phyloP scores from a whole-genome alignment of 2,329 filamentous ascomycete genomes.

The Decorospora gaudefroyi region DNA sequence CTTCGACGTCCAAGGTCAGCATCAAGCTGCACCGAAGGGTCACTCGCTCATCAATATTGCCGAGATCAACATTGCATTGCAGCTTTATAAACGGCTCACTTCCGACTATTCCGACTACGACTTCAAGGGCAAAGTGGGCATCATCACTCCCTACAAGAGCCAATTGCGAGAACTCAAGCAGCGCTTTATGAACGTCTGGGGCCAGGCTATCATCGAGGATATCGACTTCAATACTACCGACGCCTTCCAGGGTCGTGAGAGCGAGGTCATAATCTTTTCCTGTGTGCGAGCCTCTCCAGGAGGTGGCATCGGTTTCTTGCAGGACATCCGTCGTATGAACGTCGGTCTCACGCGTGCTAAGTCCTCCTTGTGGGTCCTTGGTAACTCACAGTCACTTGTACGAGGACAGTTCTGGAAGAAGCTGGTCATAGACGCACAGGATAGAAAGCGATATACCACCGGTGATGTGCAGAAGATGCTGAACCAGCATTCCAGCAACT shows the following conservation, averaged over 20 bases:
- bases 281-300: constrained; percentile 92
- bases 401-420: constrained; percentile 91
- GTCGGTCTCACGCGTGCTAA: constrained; percentile 96
- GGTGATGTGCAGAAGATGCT: constrained; percentile 65
- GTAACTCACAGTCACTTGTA: constrained; percentile 82
- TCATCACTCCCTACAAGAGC: constrained; percentile 97
- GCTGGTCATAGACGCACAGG: constrained; percentile 79
- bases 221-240: constrained; percentile 99
- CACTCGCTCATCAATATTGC: constrained; percentile 88
- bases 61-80: constrained; percentile 84
- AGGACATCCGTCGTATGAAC: constrained; percentile 98
- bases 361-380: constrained; percentile 93
- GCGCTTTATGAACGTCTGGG: constrained; percentile 73
- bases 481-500: constrained; percentile 55
- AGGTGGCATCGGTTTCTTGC: constrained; percentile 97
- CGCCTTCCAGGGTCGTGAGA: constrained; percentile 95
- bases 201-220: constrained; percentile 71
- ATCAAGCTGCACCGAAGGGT: constrained; percentile 77
- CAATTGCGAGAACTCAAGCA: constrained; percentile 80
- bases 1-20: constrained; percentile 91
- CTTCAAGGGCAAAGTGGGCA: constrained; percentile 83
- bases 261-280: constrained; percentile 98
- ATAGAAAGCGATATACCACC: constrained; percentile 74
- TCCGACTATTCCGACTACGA: constrained; percentile 71
- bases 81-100: constrained; percentile 78